Base-by-base conservation (phyloP, 2,329 filamentous ascomycete species). In the Colletotrichum sidae region DNA sequence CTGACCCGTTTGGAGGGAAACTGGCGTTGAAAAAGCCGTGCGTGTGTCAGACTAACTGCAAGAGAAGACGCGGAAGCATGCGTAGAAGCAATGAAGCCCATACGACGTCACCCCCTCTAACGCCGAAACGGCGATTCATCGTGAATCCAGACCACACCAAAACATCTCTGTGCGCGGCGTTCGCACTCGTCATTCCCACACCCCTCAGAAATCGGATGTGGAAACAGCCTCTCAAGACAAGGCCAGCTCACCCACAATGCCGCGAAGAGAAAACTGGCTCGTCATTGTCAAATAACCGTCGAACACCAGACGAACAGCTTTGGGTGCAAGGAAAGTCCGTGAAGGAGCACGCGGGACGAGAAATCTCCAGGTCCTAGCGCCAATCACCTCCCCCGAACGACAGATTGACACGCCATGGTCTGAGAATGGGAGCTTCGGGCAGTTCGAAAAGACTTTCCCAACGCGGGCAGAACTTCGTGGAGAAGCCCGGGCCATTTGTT, bases 251-350 rank as follows among this genome's bases (percentile, higher is more conserved):
- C 45, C 37, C 13, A 35, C 45, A n/a, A 11, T 52, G 4, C 41
- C n/a, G 13, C 47, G 46, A 47, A 46, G 56, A 41, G 56, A 52
- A 51, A 46, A 42, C 44, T 38, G 49, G 41, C 25, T 46, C 37
- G 8, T 42, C 46, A 51, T 15, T 57, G 17, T 44, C 6, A 25
- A 17, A 33, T 12, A 34, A 17, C 15, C 5, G 15, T 2, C 15
- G n/a, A 13, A 63, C 41, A 57, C 58, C 54, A 8, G 63, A 66
- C 47, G 63, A 66, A 66, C 52, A 10, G 33, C 34, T 8, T 41
- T 57, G 53, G 7, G 13, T 11, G 5, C 15, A 4, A 17, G 25
- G 12, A 9, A 52, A 33, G 59, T 49, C 63, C 15, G 59, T 63
- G 53, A 25, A 45, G 25, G 17, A 8, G 6, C 34, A 11, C 34